Percentiles rank a stretch among this genome's conserved stretches.
phyloP scores from a whole-genome alignment of 257 asterid genomes.

The Ocimum tenuiflorum region DNA sequence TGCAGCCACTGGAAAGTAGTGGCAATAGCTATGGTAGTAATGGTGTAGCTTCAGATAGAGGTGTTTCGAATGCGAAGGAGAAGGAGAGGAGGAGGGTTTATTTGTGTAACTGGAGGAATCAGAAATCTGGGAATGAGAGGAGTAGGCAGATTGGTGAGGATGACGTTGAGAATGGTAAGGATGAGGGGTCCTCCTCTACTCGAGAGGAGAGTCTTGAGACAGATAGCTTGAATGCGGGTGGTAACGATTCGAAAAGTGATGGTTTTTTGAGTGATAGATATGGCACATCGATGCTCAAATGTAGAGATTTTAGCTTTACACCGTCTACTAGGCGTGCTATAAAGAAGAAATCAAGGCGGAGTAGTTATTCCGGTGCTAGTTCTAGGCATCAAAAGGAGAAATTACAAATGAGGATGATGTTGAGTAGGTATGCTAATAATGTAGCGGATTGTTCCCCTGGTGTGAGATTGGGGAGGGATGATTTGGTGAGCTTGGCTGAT shows the following conservation, averaged over 20 bases:
- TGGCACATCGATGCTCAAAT: slow-evolving; percentile 46
- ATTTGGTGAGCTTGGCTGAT: slow-evolving; percentile 51
- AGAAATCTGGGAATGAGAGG: slow-evolving; percentile 65
- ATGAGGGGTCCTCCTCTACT: slow-evolving; percentile 45
- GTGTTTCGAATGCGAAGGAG: slow-evolving; percentile 33
- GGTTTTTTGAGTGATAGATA: slow-evolving; percentile 51
- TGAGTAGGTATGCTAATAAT: slow-evolving; percentile 37
- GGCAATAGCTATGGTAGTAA: slow-evolving; percentile 16
- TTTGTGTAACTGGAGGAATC: slow-evolving; percentile 83
- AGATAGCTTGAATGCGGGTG: slow-evolving; percentile 56
- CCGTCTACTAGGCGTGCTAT: slow-evolving; percentile 56
- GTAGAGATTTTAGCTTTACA: slow-evolving; percentile 53
- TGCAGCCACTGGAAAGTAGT: slow-evolving; percentile 11
- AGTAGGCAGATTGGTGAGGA: slow-evolving; percentile 53
- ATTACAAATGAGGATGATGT: slow-evolving; percentile 37
- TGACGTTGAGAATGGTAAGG: slow-evolving; percentile 37
- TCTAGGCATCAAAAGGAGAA: slow-evolving; percentile 44
- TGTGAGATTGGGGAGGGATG: slow-evolving; percentile 46
- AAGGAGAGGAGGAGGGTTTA: slow-evolving; percentile 58
- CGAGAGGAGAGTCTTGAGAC: slow-evolving; percentile 45
- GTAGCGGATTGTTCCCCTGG: slow-evolving; percentile 32
- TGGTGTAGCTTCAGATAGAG: slow-evolving; percentile 28
- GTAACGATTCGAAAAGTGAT: slow-evolving; percentile 80
- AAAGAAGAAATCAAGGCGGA: slow-evolving; percentile 59
- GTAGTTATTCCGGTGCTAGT: slow-evolving; percentile 26